These are phyloP conservation scores for Ogataea hybrid DNA, from an alignment of 1,139 yeast genomes.

Conservation along the genomic window DNA sequence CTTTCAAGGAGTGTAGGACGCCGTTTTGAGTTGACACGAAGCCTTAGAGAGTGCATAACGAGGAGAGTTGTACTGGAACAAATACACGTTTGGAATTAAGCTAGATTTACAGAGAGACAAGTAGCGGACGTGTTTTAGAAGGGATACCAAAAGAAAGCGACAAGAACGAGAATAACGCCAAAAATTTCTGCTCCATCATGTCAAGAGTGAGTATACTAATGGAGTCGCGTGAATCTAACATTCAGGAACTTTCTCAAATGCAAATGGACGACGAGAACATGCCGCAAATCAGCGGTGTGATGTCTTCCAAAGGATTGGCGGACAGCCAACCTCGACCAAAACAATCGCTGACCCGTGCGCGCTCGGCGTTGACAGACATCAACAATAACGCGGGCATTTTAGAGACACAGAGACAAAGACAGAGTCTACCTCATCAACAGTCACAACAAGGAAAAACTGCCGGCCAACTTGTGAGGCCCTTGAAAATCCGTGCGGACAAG, in stretches of 20 bases:
- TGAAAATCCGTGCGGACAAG: slow-evolving; percentile 15
- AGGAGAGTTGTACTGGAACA: background rate
- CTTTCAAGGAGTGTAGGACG: slow-evolving; percentile 1
- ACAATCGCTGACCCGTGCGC: slow-evolving; percentile 20
- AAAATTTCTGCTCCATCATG: slow-evolving; percentile 11
- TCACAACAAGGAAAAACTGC: slow-evolving; percentile 12
- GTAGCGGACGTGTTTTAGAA: slow-evolving; percentile 4
- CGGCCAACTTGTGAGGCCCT: slow-evolving; percentile 10
- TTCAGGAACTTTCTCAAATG: slow-evolving; percentile 25
- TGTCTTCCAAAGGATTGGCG: slow-evolving; percentile 10
- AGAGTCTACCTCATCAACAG: slow-evolving; percentile 14
- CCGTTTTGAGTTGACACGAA: slow-evolving; percentile 1
- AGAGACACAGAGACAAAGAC: slow-evolving; percentile 18
- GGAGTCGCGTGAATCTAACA: background rate
- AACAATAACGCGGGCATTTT: slow-evolving; percentile 16
- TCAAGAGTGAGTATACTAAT: slow-evolving; percentile 15
- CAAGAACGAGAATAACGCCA: slow-evolving; percentile 2
- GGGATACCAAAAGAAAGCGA: slow-evolving; percentile 3
- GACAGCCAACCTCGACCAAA: slow-evolving; percentile 16
- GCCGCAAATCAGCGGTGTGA: slow-evolving; percentile 12
- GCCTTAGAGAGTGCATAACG: slow-evolving; percentile 3
- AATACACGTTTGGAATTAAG: background rate
- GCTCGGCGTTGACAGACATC: slow-evolving; percentile 25
- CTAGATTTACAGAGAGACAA: background rate
- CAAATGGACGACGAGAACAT: slow-evolving; percentile 30